Base-by-base conservation (phyloP, 495 filamentous ascomycete genomes). In the Penicillium waksmanii region DNA sequence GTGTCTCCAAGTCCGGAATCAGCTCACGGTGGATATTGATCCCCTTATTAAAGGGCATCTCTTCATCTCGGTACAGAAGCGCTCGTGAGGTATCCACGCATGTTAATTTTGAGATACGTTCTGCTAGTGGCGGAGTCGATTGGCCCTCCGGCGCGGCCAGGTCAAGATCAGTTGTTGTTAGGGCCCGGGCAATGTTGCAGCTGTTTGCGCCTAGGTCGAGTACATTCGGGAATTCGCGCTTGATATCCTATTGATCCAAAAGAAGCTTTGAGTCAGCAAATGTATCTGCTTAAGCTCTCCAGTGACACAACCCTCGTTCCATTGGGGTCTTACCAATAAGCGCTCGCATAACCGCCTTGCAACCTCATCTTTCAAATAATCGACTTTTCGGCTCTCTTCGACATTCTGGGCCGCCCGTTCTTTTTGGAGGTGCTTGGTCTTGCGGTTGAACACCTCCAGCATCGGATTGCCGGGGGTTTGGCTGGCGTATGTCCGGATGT, bases 191-290 rank as follows among this genome's bases (percentile, higher is more conserved):
- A 68, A 99, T 90, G 77, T 97, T 95, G 81, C 93, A 97, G 56
- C 93, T 87, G 72, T 97, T 96, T 60, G 96, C 93, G 58, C 95
- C 96, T 23, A 97, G 86, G 73, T 99, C 96, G 63, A 99, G 91
- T 46, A 93, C 91, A 50, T 85, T 77, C 23, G 88, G 86, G 70
- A 96, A 95, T 35, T 84, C 77, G 25, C 96, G 91, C 64, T 96
- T 96, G 76, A 98, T 93, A 66, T 97, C 92, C 90, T 96, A 62
- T 57, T 56, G 51, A 38, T 33, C 13, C 17, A 31, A 56, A 25
- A 10, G 55, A 46, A 43, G 53, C 33, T 3, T 47, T 13, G 11
- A 23, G 62, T 66, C 49, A 69, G 58, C 50, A 18, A 13, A 46
- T 46, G 33, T 38, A 40, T 44, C 15, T 17, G 15, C 17, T 44